These are phyloP conservation scores for Pythium myriotylum DNA, from an alignment of 352 stramenopile species.

Conservation along the genomic window DNA sequence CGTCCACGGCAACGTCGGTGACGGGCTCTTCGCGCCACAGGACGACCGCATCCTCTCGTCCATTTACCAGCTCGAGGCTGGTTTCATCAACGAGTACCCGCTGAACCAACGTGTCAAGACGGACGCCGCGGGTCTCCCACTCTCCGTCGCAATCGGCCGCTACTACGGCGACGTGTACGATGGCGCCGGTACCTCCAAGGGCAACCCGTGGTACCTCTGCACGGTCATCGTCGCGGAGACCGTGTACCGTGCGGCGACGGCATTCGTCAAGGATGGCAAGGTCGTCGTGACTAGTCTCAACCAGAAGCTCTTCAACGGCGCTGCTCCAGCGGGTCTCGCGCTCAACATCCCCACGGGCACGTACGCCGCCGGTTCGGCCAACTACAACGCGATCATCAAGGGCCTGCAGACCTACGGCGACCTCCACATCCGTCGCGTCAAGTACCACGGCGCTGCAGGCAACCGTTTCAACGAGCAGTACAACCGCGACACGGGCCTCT, in stretches of 20 bases:
- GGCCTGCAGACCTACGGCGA: slow-evolving; percentile 28
- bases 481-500: slow-evolving; percentile 31
- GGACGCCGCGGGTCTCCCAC: slow-evolving; percentile 16
- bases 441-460: slow-evolving; percentile 27
- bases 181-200: slow-evolving; percentile 19
- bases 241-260: slow-evolving; percentile 19
- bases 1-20: slow-evolving; percentile 27
- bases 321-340: slow-evolving; percentile 11
- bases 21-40: slow-evolving; percentile 27
- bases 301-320: slow-evolving; percentile 31
- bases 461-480: slow-evolving; percentile 39
- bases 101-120: slow-evolving; percentile 20
- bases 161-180: slow-evolving; percentile 34
- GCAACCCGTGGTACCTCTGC: slow-evolving; percentile 32
- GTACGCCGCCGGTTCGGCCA: slow-evolving; percentile 13
- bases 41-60: slow-evolving; percentile 23
- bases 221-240: slow-evolving; percentile 27
- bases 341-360: slow-evolving; percentile 23
- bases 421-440: slow-evolving; percentile 29
- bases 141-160: slow-evolving; percentile 31
- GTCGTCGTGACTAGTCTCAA: slow-evolving; percentile 28
- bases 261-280: slow-evolving; percentile 24
- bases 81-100: slow-evolving; percentile 33
- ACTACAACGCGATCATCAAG: slow-evolving; percentile 26
- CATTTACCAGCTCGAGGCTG: slow-evolving; percentile 25